Base-by-base conservation (phyloP, 1,284 basidiomycete genomes). In the Ganoderma meredithae region DNA sequence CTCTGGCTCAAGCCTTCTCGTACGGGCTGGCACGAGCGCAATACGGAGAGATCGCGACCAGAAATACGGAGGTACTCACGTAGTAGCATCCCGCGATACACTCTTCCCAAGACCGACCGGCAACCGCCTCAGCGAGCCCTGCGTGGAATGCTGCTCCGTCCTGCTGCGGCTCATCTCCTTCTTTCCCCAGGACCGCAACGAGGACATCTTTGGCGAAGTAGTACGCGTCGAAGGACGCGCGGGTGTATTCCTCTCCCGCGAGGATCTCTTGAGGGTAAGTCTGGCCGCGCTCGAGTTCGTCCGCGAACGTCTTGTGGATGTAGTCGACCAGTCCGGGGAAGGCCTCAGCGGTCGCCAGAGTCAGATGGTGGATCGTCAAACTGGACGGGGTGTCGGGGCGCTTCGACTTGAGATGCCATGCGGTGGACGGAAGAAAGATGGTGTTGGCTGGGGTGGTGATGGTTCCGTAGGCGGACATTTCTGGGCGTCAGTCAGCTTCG, bases 31-130 rank as follows among this genome's bases (percentile, higher is more conserved):
- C 58, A 40, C 58, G 7, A 60, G 58, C 13, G 2, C 27, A 31
- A 66, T 62, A 39, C 33, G 43, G 39, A 19, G 39, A 22, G 13
- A 53, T 44, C 67, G 59, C 53, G 64, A 44, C 15, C 31, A 15
- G 49, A 19, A 60, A 22, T 31, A 31, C 31, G 19, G 22, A 58
- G n/a, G 64, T 70, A 83, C 85, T 78, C 82, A 94, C 92, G 78
- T 95, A 94, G 83, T 95, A 96, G 77, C 87, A 93, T 0, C 95
- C 95, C 40, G 89, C 90, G 3, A 97, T 79, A 73, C 85, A 88
- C 19, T 90, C 86, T 71, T 89, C 84, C 91, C 93, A 94, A 19
- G 79, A 72, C 72, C 90, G 81, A 19, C 83, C 85, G 15, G 76
- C 81, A 40, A 83, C 79, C 13, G 84, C 85, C 10, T 78, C 78